A percentile compares a stretch with the other conserved stretches of the same genome.
Conservation (phyloP, 331 rosid species). For the Prunus yedoensis region DNA sequence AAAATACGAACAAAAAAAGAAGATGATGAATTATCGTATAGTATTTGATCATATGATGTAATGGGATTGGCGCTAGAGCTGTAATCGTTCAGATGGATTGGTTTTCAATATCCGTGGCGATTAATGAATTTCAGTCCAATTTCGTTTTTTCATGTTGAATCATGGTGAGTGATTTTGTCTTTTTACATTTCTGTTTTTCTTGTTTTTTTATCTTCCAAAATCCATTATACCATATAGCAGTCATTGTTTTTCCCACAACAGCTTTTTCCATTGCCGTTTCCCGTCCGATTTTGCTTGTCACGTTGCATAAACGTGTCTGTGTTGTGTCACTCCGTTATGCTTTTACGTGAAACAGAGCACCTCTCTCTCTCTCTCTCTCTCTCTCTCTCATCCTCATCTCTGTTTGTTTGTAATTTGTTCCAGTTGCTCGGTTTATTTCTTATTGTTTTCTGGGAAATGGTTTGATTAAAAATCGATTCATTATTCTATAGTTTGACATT, state of each 20-base stretch:
- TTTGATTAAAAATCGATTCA: too few relatives aligned
- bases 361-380: too few relatives aligned
- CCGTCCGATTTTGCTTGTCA: constrained; percentile 3
- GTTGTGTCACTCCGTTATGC: background rate
- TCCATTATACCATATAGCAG: background rate
- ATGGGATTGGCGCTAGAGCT: constrained; percentile 2
- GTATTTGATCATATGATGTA: background rate
- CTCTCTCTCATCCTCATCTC: constrained; percentile 3
- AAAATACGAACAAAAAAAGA: background rate
- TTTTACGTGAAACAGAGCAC: background rate
- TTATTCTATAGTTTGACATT: too few relatives aligned
- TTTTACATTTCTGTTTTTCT: background rate
- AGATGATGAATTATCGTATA: background rate
- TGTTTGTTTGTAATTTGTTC: background rate
- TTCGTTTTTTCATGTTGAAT: constrained; percentile 19
- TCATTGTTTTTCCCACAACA: background rate
- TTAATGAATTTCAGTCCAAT: constrained; percentile 63
- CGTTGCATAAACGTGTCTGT: background rate
- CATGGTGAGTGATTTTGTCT: constrained; percentile 38
- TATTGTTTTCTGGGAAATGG: background rate
- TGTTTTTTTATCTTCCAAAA: background rate
- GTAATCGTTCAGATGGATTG: constrained; percentile 47
- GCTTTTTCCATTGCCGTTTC: constrained; percentile 8
- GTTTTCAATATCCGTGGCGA: constrained; percentile 48
- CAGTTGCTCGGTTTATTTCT: background rate